Evolutionary conservation across 495 filamentous ascomycete species (phyloP).

Genomic region (Penicillium paxilli): DNA sequence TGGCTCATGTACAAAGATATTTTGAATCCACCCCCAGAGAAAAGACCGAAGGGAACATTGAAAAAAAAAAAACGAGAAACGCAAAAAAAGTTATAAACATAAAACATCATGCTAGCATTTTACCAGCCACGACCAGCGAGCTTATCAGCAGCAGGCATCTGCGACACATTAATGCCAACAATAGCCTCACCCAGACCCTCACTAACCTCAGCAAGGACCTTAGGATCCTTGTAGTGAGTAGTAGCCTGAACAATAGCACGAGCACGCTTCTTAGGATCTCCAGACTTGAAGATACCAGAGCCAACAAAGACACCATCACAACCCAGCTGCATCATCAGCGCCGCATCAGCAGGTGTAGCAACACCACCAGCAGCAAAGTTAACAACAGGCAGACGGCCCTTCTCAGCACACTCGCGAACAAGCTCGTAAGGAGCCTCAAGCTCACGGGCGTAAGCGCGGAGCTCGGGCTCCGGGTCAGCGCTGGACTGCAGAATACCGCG

Average conservation of each 20-base stretch:
- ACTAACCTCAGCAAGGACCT: slow-evolving; percentile 83
- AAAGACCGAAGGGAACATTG: slow-evolving; percentile 7
- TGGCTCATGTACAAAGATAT: slow-evolving; percentile 23
- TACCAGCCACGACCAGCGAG: slow-evolving; percentile 89
- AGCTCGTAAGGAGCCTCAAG: slow-evolving; percentile 73
- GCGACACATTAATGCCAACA: slow-evolving; percentile 84
- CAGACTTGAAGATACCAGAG: slow-evolving; percentile 94
- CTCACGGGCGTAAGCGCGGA: slow-evolving; percentile 78
- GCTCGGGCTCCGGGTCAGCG: slow-evolving; percentile 68
- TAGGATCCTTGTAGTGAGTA: slow-evolving; percentile 83
- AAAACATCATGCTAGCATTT: slow-evolving; percentile 7
- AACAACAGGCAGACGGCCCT: slow-evolving; percentile 89
- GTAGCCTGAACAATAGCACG: slow-evolving; percentile 93
- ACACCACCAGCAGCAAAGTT: slow-evolving; percentile 99
- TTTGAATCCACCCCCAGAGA: slow-evolving; percentile 4
- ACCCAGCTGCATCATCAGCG: slow-evolving; percentile 98
- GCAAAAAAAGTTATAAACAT: slow-evolving; percentile 1
- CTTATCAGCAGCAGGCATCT: slow-evolving; percentile 73
- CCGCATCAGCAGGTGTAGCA: slow-evolving; percentile 94
- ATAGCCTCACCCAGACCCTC: slow-evolving; percentile 90
- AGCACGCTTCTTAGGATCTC: slow-evolving; percentile 82
- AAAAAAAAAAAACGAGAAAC: slow-evolving; percentile 6
- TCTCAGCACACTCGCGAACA: slow-evolving; percentile 80
- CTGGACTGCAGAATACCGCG: slow-evolving; percentile 58
- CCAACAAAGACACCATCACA: slow-evolving; percentile 99